Conservation (phyloP, 371 early-diverging fungal species). For the Catenaria anguillulae region DNA sequence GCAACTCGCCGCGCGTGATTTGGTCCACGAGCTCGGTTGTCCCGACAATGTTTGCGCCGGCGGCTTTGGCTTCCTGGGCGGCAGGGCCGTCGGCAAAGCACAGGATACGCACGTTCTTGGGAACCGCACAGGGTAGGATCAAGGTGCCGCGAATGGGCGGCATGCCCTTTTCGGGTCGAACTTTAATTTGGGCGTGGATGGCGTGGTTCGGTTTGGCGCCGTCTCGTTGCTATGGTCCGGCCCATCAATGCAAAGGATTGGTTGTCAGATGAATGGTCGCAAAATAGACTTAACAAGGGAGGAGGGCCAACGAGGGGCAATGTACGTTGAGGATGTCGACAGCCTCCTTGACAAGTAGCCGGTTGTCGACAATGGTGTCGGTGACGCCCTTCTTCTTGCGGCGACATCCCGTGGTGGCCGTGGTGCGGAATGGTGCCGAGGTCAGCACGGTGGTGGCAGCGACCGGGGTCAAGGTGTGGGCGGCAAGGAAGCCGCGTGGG, state of each 20-base stretch:
- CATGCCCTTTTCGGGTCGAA: conserved; percentile 52
- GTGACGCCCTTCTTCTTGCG: not conserved
- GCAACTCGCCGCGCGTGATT: conserved; percentile 41
- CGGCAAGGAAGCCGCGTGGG: too few relatives aligned
- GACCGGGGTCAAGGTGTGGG: too few relatives aligned
- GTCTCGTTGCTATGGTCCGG: too few relatives aligned
- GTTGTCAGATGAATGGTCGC: too few relatives aligned
- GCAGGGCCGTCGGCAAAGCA: conserved; percentile 67
- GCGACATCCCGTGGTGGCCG: not conserved
- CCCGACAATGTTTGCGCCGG: conserved; percentile 73
- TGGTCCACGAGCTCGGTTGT: conserved; percentile 67
- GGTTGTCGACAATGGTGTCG: conserved; percentile 1
- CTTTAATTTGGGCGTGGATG: conserved; percentile 57
- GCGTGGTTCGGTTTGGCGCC: conserved; percentile 51
- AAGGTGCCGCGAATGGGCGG: conserved; percentile 58
- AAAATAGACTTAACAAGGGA: too few relatives aligned
- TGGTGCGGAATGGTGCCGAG: not conserved
- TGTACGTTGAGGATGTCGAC: not conserved
- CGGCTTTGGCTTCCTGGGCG: conserved; percentile 64
- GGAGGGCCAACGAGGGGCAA: too few relatives aligned
- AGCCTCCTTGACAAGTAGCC: not conserved
- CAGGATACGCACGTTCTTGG: conserved; percentile 42
- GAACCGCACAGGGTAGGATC: conserved; percentile 47
- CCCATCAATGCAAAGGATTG: too few relatives aligned
- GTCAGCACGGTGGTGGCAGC: not conserved